Base-by-base conservation (phyloP, 75 land plant genomes). In the Pinus albicaulis region DNA sequence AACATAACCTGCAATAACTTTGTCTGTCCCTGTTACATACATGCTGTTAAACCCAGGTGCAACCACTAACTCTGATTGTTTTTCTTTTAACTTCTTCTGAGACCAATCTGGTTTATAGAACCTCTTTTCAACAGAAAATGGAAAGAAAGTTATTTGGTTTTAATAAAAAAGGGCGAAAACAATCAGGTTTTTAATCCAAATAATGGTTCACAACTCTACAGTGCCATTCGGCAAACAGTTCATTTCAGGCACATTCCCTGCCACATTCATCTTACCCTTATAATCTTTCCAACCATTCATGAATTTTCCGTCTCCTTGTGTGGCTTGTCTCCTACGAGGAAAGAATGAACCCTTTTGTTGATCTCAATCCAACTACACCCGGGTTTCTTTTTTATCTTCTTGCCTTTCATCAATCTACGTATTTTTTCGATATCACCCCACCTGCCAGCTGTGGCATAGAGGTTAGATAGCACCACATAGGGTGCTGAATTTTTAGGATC, bases 401-500 rank as follows among this genome's bases (percentile, higher is more conserved):
- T 41, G 12, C 31, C 69, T 52, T n/a, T 61, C 79, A 76, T 77
- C 75, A 72, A 12, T 52, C 23, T 72, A 59, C 79, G 57, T 65
- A 77, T 56, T 16, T 57, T 77, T 20, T n/a, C 71, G 11, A 55
- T 78, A 10, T 72, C 80, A 22, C 25, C 78, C 83, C 75, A 72
- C 31, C 56, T 56, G 13, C 62, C 59, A 34, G 41, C 31, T 26
- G 75, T 58, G 11, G 79, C 74, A 72, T 62, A 81, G 3, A 81
- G 25, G 22, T 81, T 81, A 53, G 80, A 61, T 3, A 77, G 52
- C 36, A 81, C 61, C 0, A 88, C 79, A 80, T 80, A 85, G n/a
- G 80, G 77, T 25, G 86, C 90, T 14, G 90, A 73, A 61, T 80
- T 88, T 15, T 82, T 82, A 14, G 83, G 80, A 28, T 88, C 84